These are phyloP conservation scores for Geopyxis carbonaria DNA, from an alignment of 495 filamentous ascomycete genomes.

Conservation along the genomic window DNA sequence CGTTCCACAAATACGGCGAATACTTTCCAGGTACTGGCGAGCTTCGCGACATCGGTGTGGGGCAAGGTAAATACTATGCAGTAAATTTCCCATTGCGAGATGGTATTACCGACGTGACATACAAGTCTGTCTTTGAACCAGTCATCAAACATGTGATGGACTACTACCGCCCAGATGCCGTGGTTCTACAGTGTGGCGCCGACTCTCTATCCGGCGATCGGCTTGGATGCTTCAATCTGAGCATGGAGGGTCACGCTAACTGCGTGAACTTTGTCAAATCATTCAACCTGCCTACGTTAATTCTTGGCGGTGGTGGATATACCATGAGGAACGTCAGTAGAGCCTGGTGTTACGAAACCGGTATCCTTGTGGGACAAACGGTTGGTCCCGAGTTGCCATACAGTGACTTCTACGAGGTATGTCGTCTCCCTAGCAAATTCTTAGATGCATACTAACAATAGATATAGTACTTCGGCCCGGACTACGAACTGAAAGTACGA, in stretches of 20 bases:
- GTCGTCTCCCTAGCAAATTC: not conserved
- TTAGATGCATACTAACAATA: constrained; percentile 21
- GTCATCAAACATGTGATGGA: constrained; percentile 89
- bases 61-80: constrained; percentile 79
- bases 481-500: constrained; percentile 88
- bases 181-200: constrained; percentile 92
- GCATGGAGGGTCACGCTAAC: constrained; percentile 94
- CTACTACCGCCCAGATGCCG: constrained; percentile 82
- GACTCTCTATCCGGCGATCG: constrained; percentile 90
- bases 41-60: constrained; percentile 88
- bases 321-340: constrained; percentile 98
- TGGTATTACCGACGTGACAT: constrained; percentile 81
- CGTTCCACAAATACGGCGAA: constrained; percentile 96
- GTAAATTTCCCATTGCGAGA: constrained; percentile 98
- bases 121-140: constrained; percentile 91
- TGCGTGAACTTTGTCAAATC: constrained; percentile 90
- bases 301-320: constrained; percentile 90
- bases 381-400: constrained; percentile 75
- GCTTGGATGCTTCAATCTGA: constrained; percentile 93
- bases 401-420: constrained; percentile 95
- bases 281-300: constrained; percentile 77
- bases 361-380: constrained; percentile 64
- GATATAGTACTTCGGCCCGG: constrained; percentile 81
- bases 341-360: constrained; percentile 95
- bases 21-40: constrained; percentile 98